These are phyloP conservation scores for Lagenaria siceraria DNA, from an alignment of 306 rosid genomes.

Conservation along the genomic window DNA sequence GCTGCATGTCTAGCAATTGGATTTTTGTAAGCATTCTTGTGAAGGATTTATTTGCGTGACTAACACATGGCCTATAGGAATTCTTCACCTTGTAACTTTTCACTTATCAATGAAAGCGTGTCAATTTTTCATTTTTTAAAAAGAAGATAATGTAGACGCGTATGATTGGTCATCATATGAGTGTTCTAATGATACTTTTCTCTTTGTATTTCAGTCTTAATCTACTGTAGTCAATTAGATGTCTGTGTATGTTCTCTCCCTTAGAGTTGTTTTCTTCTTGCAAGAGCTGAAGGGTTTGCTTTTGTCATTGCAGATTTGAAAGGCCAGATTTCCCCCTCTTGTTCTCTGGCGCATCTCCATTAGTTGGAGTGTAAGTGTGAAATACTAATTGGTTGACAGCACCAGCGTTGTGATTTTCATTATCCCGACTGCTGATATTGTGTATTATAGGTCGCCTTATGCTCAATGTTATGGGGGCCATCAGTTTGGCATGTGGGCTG, in stretches of 20 bases:
- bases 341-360: constrained; percentile 71
- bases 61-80: not conserved
- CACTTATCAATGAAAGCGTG: not conserved
- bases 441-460: constrained; percentile 57
- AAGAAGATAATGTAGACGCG: not conserved
- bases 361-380: constrained; percentile 75
- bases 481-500: constrained; percentile 99
- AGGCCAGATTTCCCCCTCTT: constrained; percentile 74
- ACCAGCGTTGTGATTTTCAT: not conserved
- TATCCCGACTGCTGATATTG: constrained; percentile 2
- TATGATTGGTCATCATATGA: not conserved
- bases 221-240: not conserved
- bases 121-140: not conserved
- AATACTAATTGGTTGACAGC: not conserved
- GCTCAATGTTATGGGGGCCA: constrained; percentile 99
- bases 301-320: constrained; percentile 58
- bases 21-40: not conserved
- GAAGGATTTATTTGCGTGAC: not conserved
- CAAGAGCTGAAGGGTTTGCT: constrained; percentile 2
- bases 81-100: not conserved
- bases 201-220: not conserved
- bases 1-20: not conserved
- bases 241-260: not conserved
- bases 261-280: not conserved
- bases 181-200: not conserved